Base-by-base conservation (phyloP, 140 eudicot species). In the Senecio squalidus region DNA sequence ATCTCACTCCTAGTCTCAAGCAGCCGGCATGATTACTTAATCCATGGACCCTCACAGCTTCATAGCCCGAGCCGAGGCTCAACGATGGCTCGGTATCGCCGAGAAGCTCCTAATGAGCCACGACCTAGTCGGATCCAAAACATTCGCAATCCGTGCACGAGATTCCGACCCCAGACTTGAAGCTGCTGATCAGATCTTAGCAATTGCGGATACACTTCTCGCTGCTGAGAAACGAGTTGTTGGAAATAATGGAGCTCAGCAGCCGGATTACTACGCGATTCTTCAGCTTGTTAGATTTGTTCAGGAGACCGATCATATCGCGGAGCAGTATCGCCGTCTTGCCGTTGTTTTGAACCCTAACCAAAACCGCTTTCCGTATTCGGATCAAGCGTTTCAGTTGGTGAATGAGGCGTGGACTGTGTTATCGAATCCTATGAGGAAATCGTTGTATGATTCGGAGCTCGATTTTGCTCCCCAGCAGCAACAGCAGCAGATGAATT, bases 61-160 rank as follows among this genome's bases (percentile, higher is more conserved):
- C 70, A 75, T 75, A 55, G 71, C 86, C 0, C 51, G 80, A 15
- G 85, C 94, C 8, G 98, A 91, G 70, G 91, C 94, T 10, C 80
- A 81, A 44, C 78, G 96, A 75, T 91, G 96, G 94, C 62, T 91
- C 0, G 81, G 84, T 5, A 83, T 84, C 66, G 92, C 94, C 67
- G 98, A 82, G 75, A 91, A 91, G 78, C 83, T 86, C 2, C 72
- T 91, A 16, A 55, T 77, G 46, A 50, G 73, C 20, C 82, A 88
- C 4, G 98, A 91, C 74, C 66, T 86, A 0, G 61, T 83, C 22
- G 96, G 96, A 0, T 69, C 94, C 79, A 86, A 81, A 66, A 81
- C 96, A 26, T 91, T 91, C 64, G 98, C 98, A 45, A 79, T 80
- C 79, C 94, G 98, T 6, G 98, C 96, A 4, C 80, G 96, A 3